Evolutionary conservation across 345 rosid species (phyloP).

Genomic region (Corchorus capsularis): DNA sequence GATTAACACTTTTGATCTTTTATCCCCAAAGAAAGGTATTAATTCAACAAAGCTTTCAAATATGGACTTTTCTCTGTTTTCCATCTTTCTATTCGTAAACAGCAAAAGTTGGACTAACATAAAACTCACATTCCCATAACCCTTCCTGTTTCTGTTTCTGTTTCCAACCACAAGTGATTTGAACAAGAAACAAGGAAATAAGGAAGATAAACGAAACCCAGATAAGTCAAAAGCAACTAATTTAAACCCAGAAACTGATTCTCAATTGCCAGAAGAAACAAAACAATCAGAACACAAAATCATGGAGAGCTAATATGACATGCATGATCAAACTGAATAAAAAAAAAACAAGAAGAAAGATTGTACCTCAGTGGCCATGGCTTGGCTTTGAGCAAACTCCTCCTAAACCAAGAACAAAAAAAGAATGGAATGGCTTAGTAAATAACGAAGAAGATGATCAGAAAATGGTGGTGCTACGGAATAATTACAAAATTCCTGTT

Average conservation of each 20-base stretch:
- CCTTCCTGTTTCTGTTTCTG: background rate
- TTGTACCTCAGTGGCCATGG: constrained; percentile 42
- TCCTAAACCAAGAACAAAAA: background rate
- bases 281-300: background rate
- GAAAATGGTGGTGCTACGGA: constrained; percentile 3
- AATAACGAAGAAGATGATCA: background rate
- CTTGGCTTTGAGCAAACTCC: background rate
- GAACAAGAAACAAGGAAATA: constrained; percentile 4
- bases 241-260: constrained; percentile 1
- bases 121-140: background rate
- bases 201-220: background rate
- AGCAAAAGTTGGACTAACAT: background rate
- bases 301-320: background rate
- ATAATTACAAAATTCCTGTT: background rate
- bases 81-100: background rate
- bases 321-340: background rate
- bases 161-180: background rate
- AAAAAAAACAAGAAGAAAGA: background rate
- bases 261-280: background rate
- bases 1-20: background rate
- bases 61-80: background rate
- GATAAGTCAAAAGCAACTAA: background rate
- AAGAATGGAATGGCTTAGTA: background rate
- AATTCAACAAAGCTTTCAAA: background rate
- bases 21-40: background rate